Evolutionary conservation across 192 early-diverging fungal genomes (phyloP).

Genomic region (Funneliformis geosporum): DNA sequence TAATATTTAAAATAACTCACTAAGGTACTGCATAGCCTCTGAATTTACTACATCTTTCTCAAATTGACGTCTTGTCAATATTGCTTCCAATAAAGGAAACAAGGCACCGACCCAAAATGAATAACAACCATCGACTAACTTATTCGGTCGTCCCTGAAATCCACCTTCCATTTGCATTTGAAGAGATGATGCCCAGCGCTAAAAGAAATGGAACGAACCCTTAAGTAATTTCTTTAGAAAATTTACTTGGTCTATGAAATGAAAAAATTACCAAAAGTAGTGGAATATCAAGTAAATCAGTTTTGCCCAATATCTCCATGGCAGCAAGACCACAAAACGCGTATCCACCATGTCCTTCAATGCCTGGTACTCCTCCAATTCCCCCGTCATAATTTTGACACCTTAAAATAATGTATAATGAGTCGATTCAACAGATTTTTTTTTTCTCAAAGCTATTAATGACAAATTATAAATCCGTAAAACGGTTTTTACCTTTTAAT

Average conservation of each 20-base stretch:
- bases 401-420: conserved; percentile 25
- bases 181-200: conserved; percentile 72
- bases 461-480: not conserved
- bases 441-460: not conserved
- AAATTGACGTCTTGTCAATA: conserved; percentile 30
- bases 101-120: conserved; percentile 92
- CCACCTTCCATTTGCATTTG: conserved; percentile 95
- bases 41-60: conserved; percentile 21
- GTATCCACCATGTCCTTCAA: conserved; percentile 96
- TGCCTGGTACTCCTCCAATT: conserved; percentile 74
- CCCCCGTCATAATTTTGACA: conserved; percentile 97
- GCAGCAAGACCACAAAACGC: conserved; percentile 92
- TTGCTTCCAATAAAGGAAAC: conserved; percentile 67
- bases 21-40: not conserved
- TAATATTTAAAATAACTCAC: not conserved
- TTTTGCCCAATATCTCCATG: conserved; percentile 69
- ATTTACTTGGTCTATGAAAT: not conserved
- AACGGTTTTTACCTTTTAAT: conserved; percentile 54
- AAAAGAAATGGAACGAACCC: not conserved
- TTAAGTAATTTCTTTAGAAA: not conserved
- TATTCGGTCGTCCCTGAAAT: conserved; percentile 94
- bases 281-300: conserved; percentile 64
- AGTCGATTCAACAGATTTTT: not conserved
- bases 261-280: conserved; percentile 49
- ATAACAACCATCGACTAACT: conserved; percentile 98